Base-by-base conservation (phyloP, 2,329 filamentous ascomycete species). In the Penicillium hordei region DNA sequence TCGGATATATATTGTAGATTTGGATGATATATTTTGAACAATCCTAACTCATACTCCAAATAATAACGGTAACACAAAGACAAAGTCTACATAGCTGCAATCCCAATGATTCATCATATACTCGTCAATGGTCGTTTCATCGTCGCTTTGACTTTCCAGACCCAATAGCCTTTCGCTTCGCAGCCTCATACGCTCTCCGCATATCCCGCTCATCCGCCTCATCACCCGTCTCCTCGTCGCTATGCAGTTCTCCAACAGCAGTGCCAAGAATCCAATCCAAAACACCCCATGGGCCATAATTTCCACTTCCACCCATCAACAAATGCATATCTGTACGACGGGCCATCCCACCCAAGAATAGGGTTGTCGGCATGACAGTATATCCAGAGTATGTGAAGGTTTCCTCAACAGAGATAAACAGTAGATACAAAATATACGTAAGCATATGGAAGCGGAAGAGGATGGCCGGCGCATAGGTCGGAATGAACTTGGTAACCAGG, bases 321-420 rank as follows among this genome's bases (percentile, higher is more conserved):
- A 86, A 73, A 68, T 87, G 85, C 46, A 76, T 74, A 60, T 87
- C 84, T 0, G 76, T 79, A 7, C 83, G 76, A 31, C 83, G 78
- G 12, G 84, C 84, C 73, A 87, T 84, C 2, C 84, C 83, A 3
- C 78, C 75, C 8, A 87, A 71, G 65, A 87, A 78, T 63, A 86
- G 83, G 8, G 76, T 82, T 2, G 82, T 83, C 3, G 84, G 83
- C 53, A 86, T 73, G 1, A 82, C 74, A 2, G 79, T 81, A 71
- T 87, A 87, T 1, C 84, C 85, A 1, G 81, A 86, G 68, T 83
- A 84, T 1, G 83, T 79, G 61, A 86, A 84, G 0, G 83, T 79
- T 59, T 86, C 84, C 63, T 87, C 83, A 0, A 87, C 68, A n/a
- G 82, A 85, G 56, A 83, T 75, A 23, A 84, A 58, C 0, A 77